Conservation (phyloP, 805 yeast species). For the Maudiozyma bulderi region DNA sequence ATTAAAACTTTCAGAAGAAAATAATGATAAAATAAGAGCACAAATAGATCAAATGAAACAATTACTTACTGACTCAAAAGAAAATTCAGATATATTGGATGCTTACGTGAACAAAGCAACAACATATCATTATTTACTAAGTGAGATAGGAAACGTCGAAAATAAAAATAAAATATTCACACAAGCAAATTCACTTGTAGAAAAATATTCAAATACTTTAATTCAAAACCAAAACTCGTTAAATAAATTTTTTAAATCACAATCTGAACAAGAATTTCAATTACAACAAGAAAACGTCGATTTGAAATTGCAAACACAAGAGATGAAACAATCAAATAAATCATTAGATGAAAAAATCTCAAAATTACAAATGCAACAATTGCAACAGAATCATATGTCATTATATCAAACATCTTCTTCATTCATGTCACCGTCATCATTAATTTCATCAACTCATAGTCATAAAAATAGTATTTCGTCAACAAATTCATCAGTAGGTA, state of each 20-base stretch:
- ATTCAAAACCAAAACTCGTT: neutral
- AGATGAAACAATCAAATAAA: neutral
- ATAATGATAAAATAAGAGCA: neutral
- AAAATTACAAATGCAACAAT: neutral
- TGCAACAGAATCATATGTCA: neutral
- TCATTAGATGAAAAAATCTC: neutral
- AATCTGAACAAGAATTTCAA: neutral
- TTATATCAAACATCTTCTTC: neutral
- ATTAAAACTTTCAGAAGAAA: neutral
- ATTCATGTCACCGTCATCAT: neutral
- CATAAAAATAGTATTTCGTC: neutral
- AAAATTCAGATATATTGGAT: neutral
- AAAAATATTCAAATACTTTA: neutral
- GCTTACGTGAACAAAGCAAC: neutral
- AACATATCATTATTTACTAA: neutral
- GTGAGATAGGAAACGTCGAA: neutral
- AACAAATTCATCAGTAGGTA: neutral
- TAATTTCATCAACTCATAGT: neutral
- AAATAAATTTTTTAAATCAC: neutral
- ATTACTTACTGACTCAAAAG: neutral
- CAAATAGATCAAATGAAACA: constrained; percentile 13
- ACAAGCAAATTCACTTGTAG: too few species aligned
- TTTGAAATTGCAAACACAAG: neutral
- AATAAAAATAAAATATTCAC: neutral
- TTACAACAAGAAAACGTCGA: neutral